These are phyloP conservation scores for Emergomyces africanus DNA, from an alignment of 2,329 filamentous ascomycete genomes.

Conservation along the genomic window DNA sequence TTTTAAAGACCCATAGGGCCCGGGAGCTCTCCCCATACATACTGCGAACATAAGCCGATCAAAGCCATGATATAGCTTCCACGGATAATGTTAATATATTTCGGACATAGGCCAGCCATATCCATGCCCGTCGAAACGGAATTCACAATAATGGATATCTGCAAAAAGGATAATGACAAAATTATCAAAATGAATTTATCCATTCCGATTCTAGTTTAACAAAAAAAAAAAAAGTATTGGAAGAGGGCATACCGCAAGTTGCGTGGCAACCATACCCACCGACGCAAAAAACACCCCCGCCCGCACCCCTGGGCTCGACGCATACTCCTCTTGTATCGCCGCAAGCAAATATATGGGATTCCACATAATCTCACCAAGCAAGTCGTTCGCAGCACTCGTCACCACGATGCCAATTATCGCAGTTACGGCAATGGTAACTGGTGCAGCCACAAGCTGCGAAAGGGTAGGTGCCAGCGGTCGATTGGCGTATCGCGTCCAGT, in stretches of 20 bases:
- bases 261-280: constrained; percentile 22
- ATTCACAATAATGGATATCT: constrained; percentile 33
- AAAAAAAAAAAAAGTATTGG: constrained; percentile 6
- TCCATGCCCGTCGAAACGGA: constrained; percentile 43
- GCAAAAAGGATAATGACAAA: neutral
- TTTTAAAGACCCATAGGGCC: neutral
- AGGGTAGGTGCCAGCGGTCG: constrained; percentile 15
- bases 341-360: constrained; percentile 28
- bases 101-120: constrained; percentile 39
- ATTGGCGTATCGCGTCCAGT: constrained; percentile 18
- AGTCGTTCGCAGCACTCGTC: constrained; percentile 20
- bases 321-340: constrained; percentile 21
- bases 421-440: constrained; percentile 26
- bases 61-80: constrained; percentile 39
- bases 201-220: neutral
- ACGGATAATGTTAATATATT: constrained; percentile 44
- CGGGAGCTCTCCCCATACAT: neutral
- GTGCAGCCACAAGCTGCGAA: constrained; percentile 18
- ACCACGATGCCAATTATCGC: constrained; percentile 27
- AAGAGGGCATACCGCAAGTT: constrained; percentile 21
- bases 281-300: constrained; percentile 29
- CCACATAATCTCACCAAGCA: constrained; percentile 25
- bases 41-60: constrained; percentile 31
- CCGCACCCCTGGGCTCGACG: constrained; percentile 16
- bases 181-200: neutral